Base-by-base conservation (phyloP, 177 flowering plant genomes). In the Vitis hybrid region DNA sequence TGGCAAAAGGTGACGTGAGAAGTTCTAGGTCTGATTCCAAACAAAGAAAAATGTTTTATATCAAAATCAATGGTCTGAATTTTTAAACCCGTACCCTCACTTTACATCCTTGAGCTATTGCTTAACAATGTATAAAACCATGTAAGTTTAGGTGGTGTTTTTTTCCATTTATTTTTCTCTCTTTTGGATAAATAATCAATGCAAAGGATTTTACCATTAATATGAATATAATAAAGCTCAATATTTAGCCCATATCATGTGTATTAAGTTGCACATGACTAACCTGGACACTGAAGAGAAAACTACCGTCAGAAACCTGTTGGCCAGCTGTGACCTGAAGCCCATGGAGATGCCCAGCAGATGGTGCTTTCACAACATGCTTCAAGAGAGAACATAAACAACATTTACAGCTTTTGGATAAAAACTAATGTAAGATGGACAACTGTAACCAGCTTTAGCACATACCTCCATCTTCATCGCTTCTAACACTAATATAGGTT, bases 381-480 rank as follows among this genome's bases (percentile, higher is more conserved):
- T 93, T 59, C 50, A 71, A 76, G 66, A 50, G n/a, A 48, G 48
- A 60, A 34, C 14, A 22, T 20, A 58, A 50, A 68, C 45, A 39
- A 39, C 45, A 39, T 4, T 39, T 39, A 39, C 7, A 39, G 45
- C 45, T 39, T 39, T 39, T 39, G 45, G 45, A 39, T 39, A 58
- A 49, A 57, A 6, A 61, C 49, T 26, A 59, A 56, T 5, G 12
- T 49, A 67, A 54, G 22, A 55, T 20, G 29, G 50, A 66, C 61
- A 9, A 65, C 14, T 59, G 56, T 14, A 71, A 66, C 10, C 11
- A 15, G 66, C 39, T 29, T 9, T 8, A 50, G 13, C 7, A 77
- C 84, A 71, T 22, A 93, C 99, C 99, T 95, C 98, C 99, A 95
- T 95, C 81, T 95, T 95, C 99, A 95, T 95, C 56, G 98, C 99